Evolutionary conservation across 2,329 filamentous ascomycete genomes (phyloP).

Genomic region (Alternaria conjuncta): DNA sequence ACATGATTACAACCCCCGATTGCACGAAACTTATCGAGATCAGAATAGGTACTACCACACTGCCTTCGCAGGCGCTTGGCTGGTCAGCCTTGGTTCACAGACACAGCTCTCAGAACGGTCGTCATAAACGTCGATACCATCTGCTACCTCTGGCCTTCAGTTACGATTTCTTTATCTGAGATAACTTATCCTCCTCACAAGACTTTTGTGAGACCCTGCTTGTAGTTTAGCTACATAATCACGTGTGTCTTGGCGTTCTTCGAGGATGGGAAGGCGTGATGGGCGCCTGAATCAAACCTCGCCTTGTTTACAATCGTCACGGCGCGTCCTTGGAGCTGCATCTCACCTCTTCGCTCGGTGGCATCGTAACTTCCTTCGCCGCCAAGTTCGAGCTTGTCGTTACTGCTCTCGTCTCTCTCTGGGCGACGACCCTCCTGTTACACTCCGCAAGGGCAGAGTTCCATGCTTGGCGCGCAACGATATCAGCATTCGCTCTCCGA

Average conservation of each 20-base stretch:
- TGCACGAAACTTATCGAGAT: no score
- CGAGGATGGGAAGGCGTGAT: neutral
- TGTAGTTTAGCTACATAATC: no score
- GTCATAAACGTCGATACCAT: neutral
- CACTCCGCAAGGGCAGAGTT: neutral
- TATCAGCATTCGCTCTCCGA: neutral
- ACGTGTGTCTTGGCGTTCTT: neutral
- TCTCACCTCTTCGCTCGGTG: neutral
- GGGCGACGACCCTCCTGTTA: neutral
- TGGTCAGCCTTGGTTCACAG: no score
- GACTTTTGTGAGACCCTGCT: no score
- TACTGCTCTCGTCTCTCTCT: neutral
- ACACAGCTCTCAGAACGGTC: neutral
- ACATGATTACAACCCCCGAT: no score
- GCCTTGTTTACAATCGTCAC: neutral
- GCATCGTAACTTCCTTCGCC: rapidly evolving
- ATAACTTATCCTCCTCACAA: no score
- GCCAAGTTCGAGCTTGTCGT: neutral
- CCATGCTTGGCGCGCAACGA: neutral
- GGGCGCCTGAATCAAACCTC: neutral
- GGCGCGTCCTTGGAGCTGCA: neutral
- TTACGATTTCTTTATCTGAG: no score
- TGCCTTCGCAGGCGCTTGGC: no score
- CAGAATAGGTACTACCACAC: no score
- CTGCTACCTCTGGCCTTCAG: no score